Base-by-base conservation (phyloP, 208 protist species). In the Trypanosomatidae sp. region DNA sequence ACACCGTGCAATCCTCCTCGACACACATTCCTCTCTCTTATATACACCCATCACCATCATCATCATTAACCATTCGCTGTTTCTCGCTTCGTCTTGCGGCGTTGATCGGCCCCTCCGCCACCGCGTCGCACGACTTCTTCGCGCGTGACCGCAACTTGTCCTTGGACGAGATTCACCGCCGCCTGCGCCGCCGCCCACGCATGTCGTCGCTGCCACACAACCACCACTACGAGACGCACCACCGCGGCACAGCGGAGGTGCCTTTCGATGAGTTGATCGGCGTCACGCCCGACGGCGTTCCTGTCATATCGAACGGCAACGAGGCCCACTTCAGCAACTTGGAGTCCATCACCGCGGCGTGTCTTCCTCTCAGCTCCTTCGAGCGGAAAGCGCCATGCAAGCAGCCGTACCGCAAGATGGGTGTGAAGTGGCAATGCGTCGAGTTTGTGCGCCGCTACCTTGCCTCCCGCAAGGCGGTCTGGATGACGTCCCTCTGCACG, bases 401-500 rank as follows among this genome's bases (percentile, higher is more conserved):
- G 5, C 36, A 46, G 25, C 62, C 76, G 12, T 83, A 82, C 69
- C 33, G 55, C 47, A 89, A 74, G 60, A 62, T 93, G n/a, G 91
- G 89, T 36, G 64, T 80, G 49, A 89, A 91, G 71, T 93, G 91
- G 85, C 79, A 91, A 33, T 86, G 80, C 67, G 80, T 92, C 9
- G 88, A 95, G 81, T 91, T 92, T 66, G 91, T 81, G 30, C 86
- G 86, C 15, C 80, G 91, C 52, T 93, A 93, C 73, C 62, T 93
- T 19, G 86, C 77, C 19, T 77, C 81, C 22, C 81, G 77, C 62
- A 92, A 91, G 74, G 85, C 73, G n/a, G 79, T 95, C 2, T 92
- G 89, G 86, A 67, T 93, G 62, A 49, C 77, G 44, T 83, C 78
- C 8, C 55, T 91, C 30, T 77, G 80, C 10, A 89, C 79, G 3